Evolutionary conservation across 768 basidiomycete species (phyloP).

Genomic region (Agaricus subrufescens): DNA sequence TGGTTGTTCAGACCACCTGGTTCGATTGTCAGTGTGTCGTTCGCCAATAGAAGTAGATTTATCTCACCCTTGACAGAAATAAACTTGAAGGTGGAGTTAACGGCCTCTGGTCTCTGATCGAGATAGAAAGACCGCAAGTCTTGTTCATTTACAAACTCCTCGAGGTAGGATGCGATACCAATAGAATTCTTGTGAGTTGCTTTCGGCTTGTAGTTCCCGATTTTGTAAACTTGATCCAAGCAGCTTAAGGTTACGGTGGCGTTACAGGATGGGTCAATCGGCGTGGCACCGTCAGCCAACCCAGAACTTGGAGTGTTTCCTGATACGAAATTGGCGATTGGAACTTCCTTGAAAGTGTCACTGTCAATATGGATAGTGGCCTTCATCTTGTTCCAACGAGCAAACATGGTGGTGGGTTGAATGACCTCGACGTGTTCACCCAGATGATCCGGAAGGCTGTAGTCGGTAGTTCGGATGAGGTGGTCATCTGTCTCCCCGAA

Average conservation of each 20-base stretch:
- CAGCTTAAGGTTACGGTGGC: slow-evolving; percentile 46
- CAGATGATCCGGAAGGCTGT: slow-evolving; percentile 58
- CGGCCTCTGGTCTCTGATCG: slow-evolving; percentile 42
- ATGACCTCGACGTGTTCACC: slow-evolving; percentile 61
- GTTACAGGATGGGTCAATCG: slow-evolving; percentile 31
- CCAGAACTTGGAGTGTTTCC: slow-evolving; percentile 14
- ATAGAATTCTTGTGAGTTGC: slow-evolving; percentile 42
- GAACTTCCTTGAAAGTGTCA: neutral
- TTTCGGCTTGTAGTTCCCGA: slow-evolving; percentile 38
- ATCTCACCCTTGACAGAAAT: slow-evolving; percentile 51
- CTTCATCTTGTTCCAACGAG: slow-evolving; percentile 36
- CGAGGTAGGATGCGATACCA: slow-evolving; percentile 51
- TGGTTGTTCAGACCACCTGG: slow-evolving; percentile 63
- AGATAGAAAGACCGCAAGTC: slow-evolving; percentile 51
- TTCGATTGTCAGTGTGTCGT: neutral
- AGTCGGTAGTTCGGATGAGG: slow-evolving; percentile 62
- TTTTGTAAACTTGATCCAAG: slow-evolving; percentile 52
- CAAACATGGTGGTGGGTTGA: slow-evolving; percentile 71
- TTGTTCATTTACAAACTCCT: slow-evolving; percentile 45
- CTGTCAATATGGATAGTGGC: slow-evolving; percentile 29
- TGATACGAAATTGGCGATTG: slow-evolving; percentile 8
- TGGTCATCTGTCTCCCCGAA: slow-evolving; percentile 48
- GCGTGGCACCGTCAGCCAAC: slow-evolving; percentile 7
- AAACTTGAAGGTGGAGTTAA: slow-evolving; percentile 46
- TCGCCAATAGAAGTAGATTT: neutral